Conservation (phyloP, 225 moss, liverwort and hornwort genomes). For the Bryoerythrophyllum caledonicum region DNA sequence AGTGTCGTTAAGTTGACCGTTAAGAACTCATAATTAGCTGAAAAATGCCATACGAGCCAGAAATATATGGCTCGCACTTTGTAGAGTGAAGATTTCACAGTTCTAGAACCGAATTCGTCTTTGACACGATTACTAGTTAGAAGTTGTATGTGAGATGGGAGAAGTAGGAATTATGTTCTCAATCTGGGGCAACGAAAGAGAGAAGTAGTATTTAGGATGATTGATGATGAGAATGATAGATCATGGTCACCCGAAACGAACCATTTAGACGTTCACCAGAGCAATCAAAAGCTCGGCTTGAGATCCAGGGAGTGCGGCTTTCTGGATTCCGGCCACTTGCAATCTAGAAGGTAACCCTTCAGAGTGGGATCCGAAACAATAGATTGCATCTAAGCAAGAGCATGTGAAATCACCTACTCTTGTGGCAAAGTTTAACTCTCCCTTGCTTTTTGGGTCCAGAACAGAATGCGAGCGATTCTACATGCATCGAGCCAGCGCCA, state of each 20-base stretch:
- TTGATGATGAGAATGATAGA: constrained; percentile 1
- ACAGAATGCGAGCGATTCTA: constrained; percentile 27
- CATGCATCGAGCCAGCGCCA: constrained; percentile 6
- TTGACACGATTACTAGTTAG: not conserved
- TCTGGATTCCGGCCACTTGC: not conserved
- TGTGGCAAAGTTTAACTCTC: not conserved
- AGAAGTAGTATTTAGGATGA: not conserved
- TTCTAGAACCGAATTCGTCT: not conserved
- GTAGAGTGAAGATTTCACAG: not conserved
- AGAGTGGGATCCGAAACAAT: not conserved
- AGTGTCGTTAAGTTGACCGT: not conserved
- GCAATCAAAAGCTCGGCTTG: not conserved
- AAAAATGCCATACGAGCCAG: not conserved
- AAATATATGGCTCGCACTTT: not conserved
- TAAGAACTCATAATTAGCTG: not conserved
- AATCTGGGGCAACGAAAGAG: not conserved
- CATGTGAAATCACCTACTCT: not conserved
- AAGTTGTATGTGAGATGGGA: not conserved
- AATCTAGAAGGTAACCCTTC: not conserved
- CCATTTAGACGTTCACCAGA: not conserved
- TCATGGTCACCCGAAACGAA: not conserved
- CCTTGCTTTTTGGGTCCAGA: constrained; percentile 17
- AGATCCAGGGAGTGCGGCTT: not conserved
- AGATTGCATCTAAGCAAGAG: not conserved
- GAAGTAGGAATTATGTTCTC: not conserved